Conservation (phyloP, 768 basidiomycete species). For the Tulasnella calospora region DNA sequence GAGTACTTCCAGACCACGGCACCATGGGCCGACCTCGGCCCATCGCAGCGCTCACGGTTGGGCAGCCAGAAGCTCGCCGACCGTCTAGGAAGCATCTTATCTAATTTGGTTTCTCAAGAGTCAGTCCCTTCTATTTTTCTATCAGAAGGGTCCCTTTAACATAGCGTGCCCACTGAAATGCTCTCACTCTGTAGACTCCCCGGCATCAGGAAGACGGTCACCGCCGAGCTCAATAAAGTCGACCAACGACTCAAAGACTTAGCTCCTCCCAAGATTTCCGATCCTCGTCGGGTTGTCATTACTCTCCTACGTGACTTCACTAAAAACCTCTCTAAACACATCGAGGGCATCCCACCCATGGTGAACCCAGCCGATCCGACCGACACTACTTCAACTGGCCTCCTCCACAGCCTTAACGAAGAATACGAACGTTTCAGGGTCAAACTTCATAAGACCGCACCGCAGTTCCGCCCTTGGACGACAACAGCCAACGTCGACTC, state of each 20-base stretch:
- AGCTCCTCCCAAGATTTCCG: conserved; percentile 12
- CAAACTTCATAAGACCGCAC: conserved; percentile 8
- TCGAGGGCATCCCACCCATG: conserved; percentile 10
- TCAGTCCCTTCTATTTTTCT: background rate
- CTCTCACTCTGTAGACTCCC: background rate
- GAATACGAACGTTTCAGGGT: conserved; percentile 13
- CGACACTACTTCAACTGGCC: background rate
- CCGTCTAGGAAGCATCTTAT: background rate
- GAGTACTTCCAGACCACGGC: conserved; percentile 45
- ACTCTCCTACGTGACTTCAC: conserved; percentile 18
- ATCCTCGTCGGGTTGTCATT: conserved; percentile 7
- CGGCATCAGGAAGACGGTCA: background rate
- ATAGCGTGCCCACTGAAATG: background rate
- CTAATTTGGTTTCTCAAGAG: conserved; percentile 15
- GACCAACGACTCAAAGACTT: background rate
- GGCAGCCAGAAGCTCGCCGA: conserved; percentile 13
- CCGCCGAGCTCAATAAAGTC: background rate
- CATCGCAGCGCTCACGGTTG: background rate
- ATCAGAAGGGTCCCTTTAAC: background rate
- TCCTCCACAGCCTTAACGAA: background rate
- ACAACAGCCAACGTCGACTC: background rate
- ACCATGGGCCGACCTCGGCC: conserved; percentile 26
- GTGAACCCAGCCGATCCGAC: background rate
- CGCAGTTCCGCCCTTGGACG: conserved; percentile 18
- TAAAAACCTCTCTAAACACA: conserved; percentile 11